These are phyloP conservation scores for Leccinum longicurvipes DNA, from an alignment of 768 basidiomycete genomes.

Conservation along the genomic window DNA sequence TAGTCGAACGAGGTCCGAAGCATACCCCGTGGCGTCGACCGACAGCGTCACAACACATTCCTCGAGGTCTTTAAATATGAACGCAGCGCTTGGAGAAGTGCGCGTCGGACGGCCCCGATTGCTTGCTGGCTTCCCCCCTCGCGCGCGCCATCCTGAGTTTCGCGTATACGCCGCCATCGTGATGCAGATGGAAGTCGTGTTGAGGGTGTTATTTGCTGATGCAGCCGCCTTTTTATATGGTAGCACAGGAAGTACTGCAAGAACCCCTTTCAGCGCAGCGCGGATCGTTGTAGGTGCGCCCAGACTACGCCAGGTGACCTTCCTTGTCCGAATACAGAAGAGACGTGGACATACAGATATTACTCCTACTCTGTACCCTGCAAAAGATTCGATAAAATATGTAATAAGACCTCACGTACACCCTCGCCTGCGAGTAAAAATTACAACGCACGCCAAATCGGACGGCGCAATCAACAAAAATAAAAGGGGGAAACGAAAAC, in stretches of 20 bases:
- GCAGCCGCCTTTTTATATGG: not conserved
- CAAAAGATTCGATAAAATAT: conserved; percentile 24
- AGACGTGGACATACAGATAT: conserved; percentile 2
- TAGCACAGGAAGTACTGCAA: not conserved
- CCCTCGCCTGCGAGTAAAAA: conserved; percentile 23
- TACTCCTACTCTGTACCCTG: conserved; percentile 5
- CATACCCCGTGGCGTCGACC: not conserved
- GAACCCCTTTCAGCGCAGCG: conserved; percentile 3
- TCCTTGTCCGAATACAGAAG: not conserved
- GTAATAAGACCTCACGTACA: not conserved
- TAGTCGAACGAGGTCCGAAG: conserved; percentile 30
- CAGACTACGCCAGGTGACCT: too few relatives aligned
- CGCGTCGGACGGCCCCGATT: not conserved
- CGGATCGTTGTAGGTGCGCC: conserved; percentile 8
- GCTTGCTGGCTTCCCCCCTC: conserved; percentile 11
- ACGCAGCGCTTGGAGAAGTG: not conserved
- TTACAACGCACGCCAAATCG: not conserved
- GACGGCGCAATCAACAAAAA: conserved; percentile 1
- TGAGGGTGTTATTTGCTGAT: not conserved
- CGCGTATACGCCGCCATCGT: conserved; percentile 19
- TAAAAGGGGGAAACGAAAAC: not conserved
- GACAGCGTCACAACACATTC: conserved; percentile 17
- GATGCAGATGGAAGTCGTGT: not conserved
- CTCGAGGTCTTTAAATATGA: conserved; percentile 24
- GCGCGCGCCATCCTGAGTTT: conserved; percentile 7